These are phyloP conservation scores for Decorospora gaudefroyi DNA, from an alignment of 2,329 filamentous ascomycete species.

Conservation along the genomic window DNA sequence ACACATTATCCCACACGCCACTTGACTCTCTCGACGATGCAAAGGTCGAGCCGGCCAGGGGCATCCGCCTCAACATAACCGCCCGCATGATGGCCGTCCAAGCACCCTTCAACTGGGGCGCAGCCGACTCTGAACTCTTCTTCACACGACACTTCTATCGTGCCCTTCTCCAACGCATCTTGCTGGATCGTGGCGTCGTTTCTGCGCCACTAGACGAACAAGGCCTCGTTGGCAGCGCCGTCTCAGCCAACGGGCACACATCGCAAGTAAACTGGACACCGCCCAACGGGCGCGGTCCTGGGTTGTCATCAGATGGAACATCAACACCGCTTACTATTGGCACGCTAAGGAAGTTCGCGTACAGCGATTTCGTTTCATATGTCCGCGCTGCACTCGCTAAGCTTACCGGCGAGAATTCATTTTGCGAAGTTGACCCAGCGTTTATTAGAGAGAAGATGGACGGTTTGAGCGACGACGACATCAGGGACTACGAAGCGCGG, in stretches of 20 bases:
- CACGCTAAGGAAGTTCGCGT: constrained; percentile 78
- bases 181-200: constrained; percentile 81
- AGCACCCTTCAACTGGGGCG: constrained; percentile 89
- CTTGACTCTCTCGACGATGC: constrained; percentile 17
- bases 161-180: constrained; percentile 86
- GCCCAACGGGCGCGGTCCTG: constrained; percentile 55
- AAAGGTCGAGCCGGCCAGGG: constrained; percentile 43
- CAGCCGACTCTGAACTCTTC: constrained; percentile 78
- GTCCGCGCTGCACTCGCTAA: constrained; percentile 81
- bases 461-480: constrained; percentile 72
- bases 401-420: constrained; percentile 53
- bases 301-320: constrained; percentile 53
- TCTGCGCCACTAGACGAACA: constrained; percentile 54
- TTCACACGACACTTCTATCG: constrained; percentile 94
- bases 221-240: constrained; percentile 47
- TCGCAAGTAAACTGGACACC: constrained; percentile 44
- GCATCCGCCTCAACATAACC: constrained; percentile 89
- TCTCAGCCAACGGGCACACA: constrained; percentile 40
- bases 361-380: constrained; percentile 74
- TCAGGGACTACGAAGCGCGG: constrained; percentile 68
- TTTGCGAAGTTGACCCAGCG: constrained; percentile 42
- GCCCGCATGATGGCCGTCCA: constrained; percentile 98
- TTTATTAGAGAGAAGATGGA: constrained; percentile 69
- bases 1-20: constrained; percentile 42
- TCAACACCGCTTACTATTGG: constrained; percentile 86